Evolutionary conservation across 2,329 filamentous ascomycete genomes (phyloP).

Genomic region (Sarocladium kiliense): DNA sequence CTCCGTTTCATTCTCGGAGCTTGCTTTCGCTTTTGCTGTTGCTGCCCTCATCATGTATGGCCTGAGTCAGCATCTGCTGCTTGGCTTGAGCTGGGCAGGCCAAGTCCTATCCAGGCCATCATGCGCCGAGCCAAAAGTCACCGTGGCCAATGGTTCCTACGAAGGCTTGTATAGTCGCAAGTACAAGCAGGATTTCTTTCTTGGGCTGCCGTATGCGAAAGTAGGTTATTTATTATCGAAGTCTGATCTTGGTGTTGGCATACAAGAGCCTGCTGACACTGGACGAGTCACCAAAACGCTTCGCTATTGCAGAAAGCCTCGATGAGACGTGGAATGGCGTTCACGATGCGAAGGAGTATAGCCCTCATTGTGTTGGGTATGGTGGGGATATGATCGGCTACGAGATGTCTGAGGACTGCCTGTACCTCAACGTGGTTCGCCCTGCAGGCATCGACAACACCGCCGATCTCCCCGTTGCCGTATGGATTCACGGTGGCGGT

Average conservation of each 20-base stretch:
- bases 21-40: not conserved
- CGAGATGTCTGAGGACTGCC: conserved; percentile 43
- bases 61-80: not conserved
- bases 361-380: conserved; percentile 43
- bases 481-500: conserved; percentile 57
- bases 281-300: no score
- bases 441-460: conserved; percentile 23
- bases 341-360: conserved; percentile 35
- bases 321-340: conserved; percentile 32
- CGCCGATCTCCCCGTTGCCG: conserved; percentile 27
- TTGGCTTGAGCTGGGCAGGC: not conserved
- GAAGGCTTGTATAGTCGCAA: conserved; percentile 23
- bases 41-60: not conserved
- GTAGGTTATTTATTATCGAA: conserved; percentile 20
- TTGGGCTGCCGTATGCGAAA: conserved; percentile 32
- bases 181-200: conserved; percentile 35
- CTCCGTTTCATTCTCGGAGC: no score
- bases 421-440: conserved; percentile 36
- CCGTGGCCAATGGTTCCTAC: conserved; percentile 20
- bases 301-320: conserved; percentile 28
- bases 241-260: not conserved
- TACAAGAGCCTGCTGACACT: not conserved
- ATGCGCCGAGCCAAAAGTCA: conserved; percentile 12
- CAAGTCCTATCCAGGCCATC: not conserved
- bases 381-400: conserved; percentile 27